phyloP scores from a whole-genome alignment of 805 yeast species.

The Starmerella floris region DNA sequence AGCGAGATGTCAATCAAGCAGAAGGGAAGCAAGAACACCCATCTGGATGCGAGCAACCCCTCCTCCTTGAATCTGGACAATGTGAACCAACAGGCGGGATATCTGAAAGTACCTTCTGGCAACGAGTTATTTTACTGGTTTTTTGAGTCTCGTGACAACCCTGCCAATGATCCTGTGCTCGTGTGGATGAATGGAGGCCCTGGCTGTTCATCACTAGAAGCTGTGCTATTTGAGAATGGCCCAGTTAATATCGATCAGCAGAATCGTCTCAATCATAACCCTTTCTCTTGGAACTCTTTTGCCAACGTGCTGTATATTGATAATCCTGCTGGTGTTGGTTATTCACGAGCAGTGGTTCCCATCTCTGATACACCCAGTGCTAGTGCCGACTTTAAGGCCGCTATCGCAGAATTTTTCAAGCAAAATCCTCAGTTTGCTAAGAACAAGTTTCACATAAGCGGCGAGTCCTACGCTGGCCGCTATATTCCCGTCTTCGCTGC shows the following conservation, averaged over 20 bases:
- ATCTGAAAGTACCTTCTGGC: slow-evolving; percentile 47
- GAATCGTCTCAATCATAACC: slow-evolving; percentile 55
- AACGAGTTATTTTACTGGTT: slow-evolving; percentile 80
- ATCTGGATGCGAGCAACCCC: slow-evolving; percentile 8
- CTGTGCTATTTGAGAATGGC: slow-evolving; percentile 82
- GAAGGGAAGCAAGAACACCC: too few species aligned
- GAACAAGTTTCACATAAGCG: slow-evolving; percentile 66
- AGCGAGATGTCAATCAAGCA: too few species aligned
- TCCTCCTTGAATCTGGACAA: slow-evolving; percentile 30
- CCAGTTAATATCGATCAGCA: slow-evolving; percentile 60
- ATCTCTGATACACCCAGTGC: slow-evolving; percentile 62
- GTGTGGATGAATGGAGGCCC: slow-evolving; percentile 96
- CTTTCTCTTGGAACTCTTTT: slow-evolving; percentile 79
- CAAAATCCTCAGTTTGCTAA: slow-evolving; percentile 60
- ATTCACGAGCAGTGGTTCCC: slow-evolving; percentile 53
- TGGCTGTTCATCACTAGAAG: slow-evolving; percentile 86
- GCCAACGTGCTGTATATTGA: slow-evolving; percentile 86
- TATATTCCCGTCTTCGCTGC: slow-evolving; percentile 74
- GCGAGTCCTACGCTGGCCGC: slow-evolving; percentile 90
- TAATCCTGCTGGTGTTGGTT: slow-evolving; percentile 90
- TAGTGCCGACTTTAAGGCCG: slow-evolving; percentile 74
- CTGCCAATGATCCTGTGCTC: slow-evolving; percentile 70
- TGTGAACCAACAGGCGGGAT: slow-evolving; percentile 63
- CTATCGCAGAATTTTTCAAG: slow-evolving; percentile 69
- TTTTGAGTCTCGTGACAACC: slow-evolving; percentile 83